Evolutionary conservation across 169 alveolate species (phyloP).

Genomic region (Perkinsus chesapeaki): DNA sequence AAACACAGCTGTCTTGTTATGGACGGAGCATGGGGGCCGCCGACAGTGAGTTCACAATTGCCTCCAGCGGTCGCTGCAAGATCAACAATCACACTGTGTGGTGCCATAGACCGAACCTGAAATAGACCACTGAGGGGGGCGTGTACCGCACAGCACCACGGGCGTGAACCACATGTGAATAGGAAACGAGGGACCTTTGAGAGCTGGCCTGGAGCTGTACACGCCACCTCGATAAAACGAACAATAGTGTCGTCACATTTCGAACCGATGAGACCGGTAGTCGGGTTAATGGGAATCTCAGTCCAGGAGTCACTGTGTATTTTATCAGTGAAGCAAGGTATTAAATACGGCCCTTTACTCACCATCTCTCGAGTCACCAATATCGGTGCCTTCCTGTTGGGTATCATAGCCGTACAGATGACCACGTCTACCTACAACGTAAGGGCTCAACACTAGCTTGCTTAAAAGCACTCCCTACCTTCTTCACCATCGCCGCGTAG

Average conservation of each 20-base stretch:
- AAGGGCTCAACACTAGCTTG: too few relatives aligned
- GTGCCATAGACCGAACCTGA: conserved; percentile 55
- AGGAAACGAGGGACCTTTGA: too few relatives aligned
- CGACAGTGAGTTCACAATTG: conserved; percentile 60
- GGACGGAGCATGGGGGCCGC: background rate
- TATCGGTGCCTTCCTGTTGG: conserved; percentile 77
- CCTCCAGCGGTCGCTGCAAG: conserved; percentile 86
- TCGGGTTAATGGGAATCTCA: too few relatives aligned
- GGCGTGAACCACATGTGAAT: too few relatives aligned
- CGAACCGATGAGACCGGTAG: too few relatives aligned
- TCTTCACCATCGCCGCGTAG: conserved; percentile 39
- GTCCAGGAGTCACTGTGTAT: too few relatives aligned
- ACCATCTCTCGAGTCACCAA: conserved; percentile 66
- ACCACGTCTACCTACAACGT: conserved; percentile 51
- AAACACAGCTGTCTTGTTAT: background rate
- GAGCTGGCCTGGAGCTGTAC: too few relatives aligned
- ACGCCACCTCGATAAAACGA: too few relatives aligned
- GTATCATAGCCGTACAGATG: conserved; percentile 77
- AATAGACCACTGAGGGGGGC: background rate
- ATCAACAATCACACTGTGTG: conserved; percentile 81
- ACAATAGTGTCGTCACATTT: too few relatives aligned
- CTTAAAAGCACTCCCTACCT: conserved; percentile 55
- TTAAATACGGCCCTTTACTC: too few relatives aligned
- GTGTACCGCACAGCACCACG: too few relatives aligned
- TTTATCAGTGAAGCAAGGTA: too few relatives aligned